Conservation (phyloP, 2,329 filamentous ascomycete genomes). For the Leptographium flavum region DNA sequence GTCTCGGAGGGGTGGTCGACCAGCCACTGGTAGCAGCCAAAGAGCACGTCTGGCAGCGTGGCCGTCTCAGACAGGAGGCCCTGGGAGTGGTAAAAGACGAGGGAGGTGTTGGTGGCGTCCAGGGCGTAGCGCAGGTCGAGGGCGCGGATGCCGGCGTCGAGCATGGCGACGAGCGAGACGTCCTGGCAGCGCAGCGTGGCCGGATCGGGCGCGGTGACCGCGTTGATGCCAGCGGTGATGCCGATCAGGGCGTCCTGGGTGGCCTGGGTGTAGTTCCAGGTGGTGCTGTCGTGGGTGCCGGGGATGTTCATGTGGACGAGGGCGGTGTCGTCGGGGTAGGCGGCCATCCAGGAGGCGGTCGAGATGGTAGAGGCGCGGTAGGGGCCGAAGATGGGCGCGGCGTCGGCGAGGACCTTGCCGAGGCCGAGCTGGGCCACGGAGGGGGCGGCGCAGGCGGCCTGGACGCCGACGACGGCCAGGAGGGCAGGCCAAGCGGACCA, state of each 20-base stretch:
- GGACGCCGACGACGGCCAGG: not conserved
- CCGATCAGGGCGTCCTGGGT: slow-evolving; percentile 25
- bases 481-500: not conserved
- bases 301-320: slow-evolving; percentile 34
- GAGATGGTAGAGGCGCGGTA: slow-evolving; percentile 12
- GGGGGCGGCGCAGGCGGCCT: not conserved
- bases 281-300: slow-evolving; percentile 33
- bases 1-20: slow-evolving; percentile 29
- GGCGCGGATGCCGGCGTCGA: slow-evolving; percentile 31
- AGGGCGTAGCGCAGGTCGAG: slow-evolving; percentile 36
- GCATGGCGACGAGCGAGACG: slow-evolving; percentile 20
- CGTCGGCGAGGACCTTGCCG: slow-evolving; percentile 25
- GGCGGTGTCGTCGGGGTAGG: slow-evolving; percentile 24
- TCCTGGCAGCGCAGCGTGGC: slow-evolving; percentile 31
- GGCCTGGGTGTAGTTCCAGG: slow-evolving; percentile 33
- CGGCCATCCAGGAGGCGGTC: slow-evolving; percentile 28
- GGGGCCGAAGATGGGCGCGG: slow-evolving; percentile 27
- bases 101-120: slow-evolving; percentile 26
- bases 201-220: slow-evolving; percentile 19
- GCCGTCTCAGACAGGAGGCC: slow-evolving; percentile 29
- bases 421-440: slow-evolving; percentile 15
- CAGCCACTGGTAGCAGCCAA: slow-evolving; percentile 33
- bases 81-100: slow-evolving; percentile 33
- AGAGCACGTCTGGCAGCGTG: slow-evolving; percentile 28
- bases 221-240: slow-evolving; percentile 7